Percentiles rank a stretch among this genome's conserved stretches.
Conservation (phyloP, 2,329 filamentous ascomycete genomes). For the Aaosphaeria pasadenensis region DNA sequence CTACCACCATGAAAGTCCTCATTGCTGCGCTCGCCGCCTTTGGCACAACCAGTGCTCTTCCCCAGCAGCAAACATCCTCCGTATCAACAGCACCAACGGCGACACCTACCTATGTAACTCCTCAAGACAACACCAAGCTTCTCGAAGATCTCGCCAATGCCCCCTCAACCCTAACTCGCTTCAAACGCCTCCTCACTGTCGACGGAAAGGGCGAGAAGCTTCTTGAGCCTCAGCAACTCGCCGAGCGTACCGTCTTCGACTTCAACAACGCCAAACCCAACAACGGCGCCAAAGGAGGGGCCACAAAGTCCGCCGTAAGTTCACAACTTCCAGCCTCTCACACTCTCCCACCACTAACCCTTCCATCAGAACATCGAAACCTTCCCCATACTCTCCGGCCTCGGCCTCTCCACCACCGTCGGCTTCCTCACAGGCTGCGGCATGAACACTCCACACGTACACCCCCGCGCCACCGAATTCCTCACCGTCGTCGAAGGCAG, state of each 20-base stretch:
- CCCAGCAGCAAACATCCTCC: conserved; percentile 10
- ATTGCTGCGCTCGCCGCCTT: conserved; percentile 29
- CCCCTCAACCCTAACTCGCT: conserved; percentile 37
- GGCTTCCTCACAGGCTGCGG: conserved; percentile 44
- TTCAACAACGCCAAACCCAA: conserved; percentile 44
- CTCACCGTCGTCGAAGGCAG: conserved; percentile 43
- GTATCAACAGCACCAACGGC: not conserved
- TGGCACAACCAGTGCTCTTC: conserved; percentile 29
- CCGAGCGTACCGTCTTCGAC: conserved; percentile 60
- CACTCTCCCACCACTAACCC: not conserved
- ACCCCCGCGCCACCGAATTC: conserved; percentile 49
- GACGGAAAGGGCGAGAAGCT: conserved; percentile 21
- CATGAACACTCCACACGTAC: conserved; percentile 49
- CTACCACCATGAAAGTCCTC: conserved; percentile 28
- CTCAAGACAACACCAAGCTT: conserved; percentile 17
- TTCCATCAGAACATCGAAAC: conserved; percentile 32
- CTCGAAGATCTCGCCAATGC: conserved; percentile 29
- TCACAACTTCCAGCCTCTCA: not conserved
- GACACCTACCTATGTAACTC: conserved; percentile 3
- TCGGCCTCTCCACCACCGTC: conserved; percentile 38
- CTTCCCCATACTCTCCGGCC: conserved; percentile 39
- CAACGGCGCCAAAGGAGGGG: conserved; percentile 54
- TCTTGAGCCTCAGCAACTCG: conserved; percentile 27
- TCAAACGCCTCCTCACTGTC: conserved; percentile 33
- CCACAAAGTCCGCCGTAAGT: conserved; percentile 23